These are phyloP conservation scores for Ophiostoma perfectum DNA, from an alignment of 2,329 filamentous ascomycete genomes.

Conservation along the genomic window DNA sequence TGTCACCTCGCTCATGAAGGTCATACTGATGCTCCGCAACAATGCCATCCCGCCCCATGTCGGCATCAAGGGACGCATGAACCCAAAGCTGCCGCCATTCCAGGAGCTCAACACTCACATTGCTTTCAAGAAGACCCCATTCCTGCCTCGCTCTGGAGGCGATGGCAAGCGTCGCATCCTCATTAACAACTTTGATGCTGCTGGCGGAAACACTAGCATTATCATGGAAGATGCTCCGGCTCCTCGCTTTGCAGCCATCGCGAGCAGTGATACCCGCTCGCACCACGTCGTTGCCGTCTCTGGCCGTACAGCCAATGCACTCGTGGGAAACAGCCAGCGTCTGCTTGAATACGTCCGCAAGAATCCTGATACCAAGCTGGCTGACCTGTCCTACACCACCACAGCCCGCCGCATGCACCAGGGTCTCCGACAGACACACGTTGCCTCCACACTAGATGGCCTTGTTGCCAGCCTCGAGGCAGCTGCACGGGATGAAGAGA, in stretches of 20 bases:
- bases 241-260: constrained; percentile 28
- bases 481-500: constrained; percentile 25
- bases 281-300: constrained; percentile 56
- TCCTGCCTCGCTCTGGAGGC: constrained; percentile 42
- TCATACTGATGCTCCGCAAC: constrained; percentile 60
- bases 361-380: constrained; percentile 48
- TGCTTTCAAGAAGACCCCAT: constrained; percentile 48
- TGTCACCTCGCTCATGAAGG: constrained; percentile 56
- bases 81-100: constrained; percentile 53
- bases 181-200: constrained; percentile 66
- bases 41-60: constrained; percentile 59
- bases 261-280: constrained; percentile 44
- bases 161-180: constrained; percentile 44
- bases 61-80: constrained; percentile 61
- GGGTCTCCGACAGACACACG: constrained; percentile 47
- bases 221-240: constrained; percentile 57
- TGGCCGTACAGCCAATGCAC: constrained; percentile 50
- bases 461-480: constrained; percentile 4
- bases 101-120: constrained; percentile 53
- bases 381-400: constrained; percentile 60
- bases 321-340: constrained; percentile 53
- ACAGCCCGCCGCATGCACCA: constrained; percentile 61
- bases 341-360: constrained; percentile 50
- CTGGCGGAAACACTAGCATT: constrained; percentile 60
- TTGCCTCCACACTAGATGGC: constrained; percentile 34